These are phyloP conservation scores for Lentithecium fluviatile DNA, from an alignment of 495 filamentous ascomycete genomes.

Conservation along the genomic window DNA sequence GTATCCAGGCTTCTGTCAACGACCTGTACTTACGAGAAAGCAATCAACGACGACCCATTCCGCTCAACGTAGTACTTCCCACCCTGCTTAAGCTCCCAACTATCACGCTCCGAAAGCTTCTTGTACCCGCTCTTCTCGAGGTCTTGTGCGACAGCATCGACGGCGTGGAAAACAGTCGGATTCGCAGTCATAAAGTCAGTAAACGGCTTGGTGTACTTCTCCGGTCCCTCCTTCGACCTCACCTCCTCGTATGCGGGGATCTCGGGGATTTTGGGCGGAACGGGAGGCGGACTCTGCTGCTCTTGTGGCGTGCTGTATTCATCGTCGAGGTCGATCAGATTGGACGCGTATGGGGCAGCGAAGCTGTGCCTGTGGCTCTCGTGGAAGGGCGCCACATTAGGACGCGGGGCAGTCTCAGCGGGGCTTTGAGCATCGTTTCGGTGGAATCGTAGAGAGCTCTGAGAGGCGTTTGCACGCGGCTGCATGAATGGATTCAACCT, in stretches of 20 bases:
- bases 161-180: conserved; percentile 89
- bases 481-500: conserved; percentile 29
- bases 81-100: conserved; percentile 76
- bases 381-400: background rate
- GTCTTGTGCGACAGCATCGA: conserved; percentile 69
- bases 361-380: conserved; percentile 25
- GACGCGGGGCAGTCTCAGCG: background rate
- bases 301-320: conserved; percentile 15
- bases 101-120: conserved; percentile 73
- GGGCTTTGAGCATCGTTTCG: background rate
- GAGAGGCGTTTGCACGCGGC: background rate
- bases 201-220: conserved; percentile 74
- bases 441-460: background rate
- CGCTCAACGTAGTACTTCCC: conserved; percentile 87
- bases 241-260: conserved; percentile 7
- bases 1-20: too few species aligned
- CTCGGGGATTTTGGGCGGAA: conserved; percentile 33
- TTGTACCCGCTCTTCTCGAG: conserved; percentile 70
- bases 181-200: conserved; percentile 83
- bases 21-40: conserved; percentile 64
- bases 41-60: conserved; percentile 81
- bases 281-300: conserved; percentile 29
- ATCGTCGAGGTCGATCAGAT: conserved; percentile 31
- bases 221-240: conserved; percentile 17
- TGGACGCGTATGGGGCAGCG: conserved; percentile 20